These are phyloP conservation scores for Talaromyces sp. DNA, from an alignment of 2,329 filamentous ascomycete species.

Conservation along the genomic window DNA sequence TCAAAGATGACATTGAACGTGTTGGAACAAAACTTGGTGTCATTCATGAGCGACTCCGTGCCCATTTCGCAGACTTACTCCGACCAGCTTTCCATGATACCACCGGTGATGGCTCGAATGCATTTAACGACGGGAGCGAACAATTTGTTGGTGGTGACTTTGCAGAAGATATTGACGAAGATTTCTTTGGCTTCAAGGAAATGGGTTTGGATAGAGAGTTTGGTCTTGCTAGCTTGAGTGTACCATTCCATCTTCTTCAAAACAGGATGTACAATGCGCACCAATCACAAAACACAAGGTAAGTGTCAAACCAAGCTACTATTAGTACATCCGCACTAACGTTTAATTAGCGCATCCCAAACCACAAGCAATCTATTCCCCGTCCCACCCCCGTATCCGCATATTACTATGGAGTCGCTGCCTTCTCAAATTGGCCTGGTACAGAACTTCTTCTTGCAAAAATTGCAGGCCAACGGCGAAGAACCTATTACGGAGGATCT, in stretches of 20 bases:
- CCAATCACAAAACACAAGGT: conserved; percentile 69
- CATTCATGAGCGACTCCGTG: conserved; percentile 93
- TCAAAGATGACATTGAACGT: conserved; percentile 90
- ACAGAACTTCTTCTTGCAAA: conserved; percentile 86
- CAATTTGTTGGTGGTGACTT: conserved; percentile 97
- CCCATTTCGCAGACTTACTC: conserved; percentile 86
- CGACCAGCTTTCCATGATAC: conserved; percentile 82
- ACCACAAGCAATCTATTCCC: conserved; percentile 59
- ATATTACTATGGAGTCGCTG: conserved; percentile 76
- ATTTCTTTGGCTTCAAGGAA: conserved; percentile 98
- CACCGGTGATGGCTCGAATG: conserved; percentile 78
- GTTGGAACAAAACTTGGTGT: conserved; percentile 73
- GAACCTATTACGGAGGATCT: conserved; percentile 89
- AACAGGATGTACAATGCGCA: conserved; percentile 83
- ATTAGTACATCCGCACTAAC: not conserved
- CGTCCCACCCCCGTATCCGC: conserved; percentile 69
- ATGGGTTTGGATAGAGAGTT: conserved; percentile 90
- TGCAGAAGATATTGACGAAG: conserved; percentile 94
- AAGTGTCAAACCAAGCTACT: conserved; percentile 29
- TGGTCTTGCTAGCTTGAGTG: conserved; percentile 80
- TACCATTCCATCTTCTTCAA: conserved; percentile 90
- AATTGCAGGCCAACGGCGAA: conserved; percentile 79
- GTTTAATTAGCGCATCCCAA: conserved; percentile 37
- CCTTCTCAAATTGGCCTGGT: conserved; percentile 80
- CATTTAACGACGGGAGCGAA: conserved; percentile 95